A percentile compares a stretch with the other conserved stretches of the same genome.
Conservation (phyloP, 805 yeast species). For the Lipomyces yamadae region DNA sequence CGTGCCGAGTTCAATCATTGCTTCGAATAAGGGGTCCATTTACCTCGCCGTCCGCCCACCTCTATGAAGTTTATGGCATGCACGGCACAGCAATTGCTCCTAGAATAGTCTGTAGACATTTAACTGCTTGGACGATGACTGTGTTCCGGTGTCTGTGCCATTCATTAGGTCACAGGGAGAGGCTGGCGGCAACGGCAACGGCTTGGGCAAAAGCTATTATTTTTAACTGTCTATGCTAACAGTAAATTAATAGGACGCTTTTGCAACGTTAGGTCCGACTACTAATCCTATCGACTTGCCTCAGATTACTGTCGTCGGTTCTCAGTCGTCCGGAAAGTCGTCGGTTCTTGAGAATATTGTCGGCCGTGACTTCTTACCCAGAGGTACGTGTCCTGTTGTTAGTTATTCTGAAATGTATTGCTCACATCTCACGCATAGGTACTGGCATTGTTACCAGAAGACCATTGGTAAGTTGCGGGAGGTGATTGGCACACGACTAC, state of each 20-base stretch:
- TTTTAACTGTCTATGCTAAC: not conserved
- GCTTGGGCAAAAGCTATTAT: not conserved
- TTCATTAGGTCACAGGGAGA: not conserved
- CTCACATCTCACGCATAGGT: slow-evolving; percentile 37
- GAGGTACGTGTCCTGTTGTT: slow-evolving; percentile 56
- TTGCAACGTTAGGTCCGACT: slow-evolving; percentile 93
- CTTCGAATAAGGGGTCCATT: not conserved
- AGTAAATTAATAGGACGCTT: slow-evolving; percentile 68
- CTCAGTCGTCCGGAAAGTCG: slow-evolving; percentile 87
- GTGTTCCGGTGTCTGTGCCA: not conserved
- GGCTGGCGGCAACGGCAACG: not conserved
- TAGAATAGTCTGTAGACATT: not conserved
- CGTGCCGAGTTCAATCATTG: not conserved
- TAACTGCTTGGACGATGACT: not conserved
- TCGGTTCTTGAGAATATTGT: slow-evolving; percentile 90
- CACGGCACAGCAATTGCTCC: not conserved
- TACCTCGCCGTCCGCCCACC: not conserved
- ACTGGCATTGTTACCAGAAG: slow-evolving; percentile 92
- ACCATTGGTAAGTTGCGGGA: slow-evolving; percentile 58
- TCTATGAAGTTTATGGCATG: not conserved
- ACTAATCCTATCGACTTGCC: slow-evolving; percentile 93
- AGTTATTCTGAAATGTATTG: not conserved
- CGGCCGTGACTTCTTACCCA: slow-evolving; percentile 86
- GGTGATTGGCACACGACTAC: no score
- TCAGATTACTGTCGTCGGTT: slow-evolving; percentile 93